Conservation (phyloP, 345 rosid genomes). For the Populus davidiana region DNA sequence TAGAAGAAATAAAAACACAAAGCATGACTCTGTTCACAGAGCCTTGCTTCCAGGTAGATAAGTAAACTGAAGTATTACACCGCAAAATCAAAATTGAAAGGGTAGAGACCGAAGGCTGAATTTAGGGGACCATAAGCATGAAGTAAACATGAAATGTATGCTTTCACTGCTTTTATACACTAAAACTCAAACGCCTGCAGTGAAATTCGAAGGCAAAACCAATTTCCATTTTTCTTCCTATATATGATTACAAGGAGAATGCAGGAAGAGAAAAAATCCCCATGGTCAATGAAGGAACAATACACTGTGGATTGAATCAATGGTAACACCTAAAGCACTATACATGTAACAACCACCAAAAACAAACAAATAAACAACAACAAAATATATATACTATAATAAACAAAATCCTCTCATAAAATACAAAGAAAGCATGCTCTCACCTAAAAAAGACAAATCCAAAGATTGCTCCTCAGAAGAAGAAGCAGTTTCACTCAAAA, state of each 20-base stretch:
- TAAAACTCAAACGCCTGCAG: background rate
- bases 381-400: background rate
- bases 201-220: too few species aligned
- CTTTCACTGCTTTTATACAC: background rate
- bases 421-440: background rate
- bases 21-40: background rate
- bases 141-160: background rate
- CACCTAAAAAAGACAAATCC: slow-evolving; percentile 84
- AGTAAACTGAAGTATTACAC: background rate
- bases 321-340: background rate
- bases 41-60: background rate
- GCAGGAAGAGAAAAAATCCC: too few species aligned
- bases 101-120: background rate
- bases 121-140: background rate
- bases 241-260: too few species aligned
- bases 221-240: too few species aligned
- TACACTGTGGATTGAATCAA: background rate
- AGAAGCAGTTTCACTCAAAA: slow-evolving; percentile 65
- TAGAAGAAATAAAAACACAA: background rate
- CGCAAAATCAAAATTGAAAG: background rate
- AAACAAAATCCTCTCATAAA: background rate
- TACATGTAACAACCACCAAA: background rate
- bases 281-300: background rate
- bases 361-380: background rate
- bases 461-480: slow-evolving; percentile 68